A percentile compares a stretch with the other conserved stretches of the same genome.
Conservation (phyloP, 1,284 basidiomycete genomes). For the Ceratobasidium sp. region DNA sequence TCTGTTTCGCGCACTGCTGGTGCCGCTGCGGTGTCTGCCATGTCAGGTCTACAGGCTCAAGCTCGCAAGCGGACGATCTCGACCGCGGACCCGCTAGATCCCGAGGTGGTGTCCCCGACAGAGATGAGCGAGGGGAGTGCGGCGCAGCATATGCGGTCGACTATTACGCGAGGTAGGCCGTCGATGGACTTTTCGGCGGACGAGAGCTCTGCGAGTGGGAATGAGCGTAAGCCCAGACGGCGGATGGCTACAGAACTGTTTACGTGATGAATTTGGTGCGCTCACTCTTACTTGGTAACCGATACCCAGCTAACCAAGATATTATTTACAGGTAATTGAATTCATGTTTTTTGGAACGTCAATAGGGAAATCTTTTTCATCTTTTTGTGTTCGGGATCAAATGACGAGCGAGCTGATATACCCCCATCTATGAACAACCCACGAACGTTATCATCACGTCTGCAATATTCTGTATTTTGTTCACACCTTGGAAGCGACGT, state of each 20-base stretch:
- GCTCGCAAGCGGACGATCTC: conserved; percentile 44
- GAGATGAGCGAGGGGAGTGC: conserved; percentile 12
- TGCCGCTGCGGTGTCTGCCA: conserved; percentile 14
- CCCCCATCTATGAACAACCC: conserved; percentile 19
- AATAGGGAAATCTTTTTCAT: background rate
- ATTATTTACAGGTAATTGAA: conserved; percentile 1
- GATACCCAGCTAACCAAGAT: background rate
- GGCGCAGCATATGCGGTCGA: conserved; percentile 22
- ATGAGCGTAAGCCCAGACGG: conserved; percentile 22
- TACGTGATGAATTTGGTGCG: conserved; percentile 36
- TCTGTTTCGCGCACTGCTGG: conserved; percentile 31
- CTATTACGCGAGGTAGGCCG: conserved; percentile 28
- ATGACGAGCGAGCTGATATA: conserved; percentile 14
- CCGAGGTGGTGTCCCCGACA: conserved; percentile 10
- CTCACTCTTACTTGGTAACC: background rate
- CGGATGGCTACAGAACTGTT: conserved; percentile 42
- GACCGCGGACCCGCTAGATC: conserved; percentile 38
- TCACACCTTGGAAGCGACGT: conserved; percentile 22
- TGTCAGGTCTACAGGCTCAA: conserved; percentile 29
- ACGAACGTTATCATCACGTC: conserved; percentile 31
- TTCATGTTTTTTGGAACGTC: conserved; percentile 12
- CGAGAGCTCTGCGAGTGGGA: conserved; percentile 32
- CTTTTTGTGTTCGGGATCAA: conserved; percentile 18
- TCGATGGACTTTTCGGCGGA: conserved; percentile 42
- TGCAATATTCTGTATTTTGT: conserved; percentile 45